A percentile compares a stretch with the other conserved stretches of the same genome.
phyloP scores from a whole-genome alignment of 1,139 yeast species.

The Kodamaea sp. region DNA sequence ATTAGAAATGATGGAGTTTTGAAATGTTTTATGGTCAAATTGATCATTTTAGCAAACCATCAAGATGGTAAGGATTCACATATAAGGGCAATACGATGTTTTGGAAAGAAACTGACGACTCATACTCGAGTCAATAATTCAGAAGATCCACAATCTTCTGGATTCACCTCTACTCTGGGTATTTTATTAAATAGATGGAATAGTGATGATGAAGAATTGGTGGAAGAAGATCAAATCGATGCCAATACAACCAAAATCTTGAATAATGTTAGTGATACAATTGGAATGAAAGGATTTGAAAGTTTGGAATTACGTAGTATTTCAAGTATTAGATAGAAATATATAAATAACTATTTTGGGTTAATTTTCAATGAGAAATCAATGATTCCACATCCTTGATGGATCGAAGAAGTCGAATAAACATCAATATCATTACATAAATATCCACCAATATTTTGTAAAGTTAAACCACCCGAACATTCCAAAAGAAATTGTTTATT shows the following conservation, averaged over 20 bases:
- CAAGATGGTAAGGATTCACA: constrained; percentile 97
- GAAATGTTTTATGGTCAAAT: constrained; percentile 68
- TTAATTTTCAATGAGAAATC: constrained; percentile 84
- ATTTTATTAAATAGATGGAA: constrained; percentile 22
- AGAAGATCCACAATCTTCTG: constrained; percentile 28
- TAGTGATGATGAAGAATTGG: constrained; percentile 11
- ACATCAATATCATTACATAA: constrained; percentile 81
- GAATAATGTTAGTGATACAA: constrained; percentile 36
- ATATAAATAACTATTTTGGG: constrained; percentile 4
- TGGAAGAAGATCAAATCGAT: constrained; percentile 10
- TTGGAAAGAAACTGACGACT: constrained; percentile 31
- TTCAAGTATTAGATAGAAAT: constrained; percentile 35
- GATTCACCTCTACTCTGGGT: constrained; percentile 22
- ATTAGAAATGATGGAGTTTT: constrained; percentile 56
- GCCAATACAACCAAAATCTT: constrained; percentile 26
- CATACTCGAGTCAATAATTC: neutral
- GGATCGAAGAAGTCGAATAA: constrained; percentile 89
- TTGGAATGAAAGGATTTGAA: constrained; percentile 46
- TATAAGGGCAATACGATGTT: constrained; percentile 66
- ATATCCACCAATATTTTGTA: constrained; percentile 60
- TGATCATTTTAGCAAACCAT: constrained; percentile 75
- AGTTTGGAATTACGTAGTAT: constrained; percentile 36
- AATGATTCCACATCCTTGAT: constrained; percentile 78
- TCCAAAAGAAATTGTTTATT: constrained; percentile 62
- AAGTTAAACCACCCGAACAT: constrained; percentile 87